Percentiles rank a stretch among this genome's conserved stretches.
Evolutionary conservation across 495 filamentous ascomycete species (phyloP).

Genomic region (Paragyromitra xinjiangensis): DNA sequence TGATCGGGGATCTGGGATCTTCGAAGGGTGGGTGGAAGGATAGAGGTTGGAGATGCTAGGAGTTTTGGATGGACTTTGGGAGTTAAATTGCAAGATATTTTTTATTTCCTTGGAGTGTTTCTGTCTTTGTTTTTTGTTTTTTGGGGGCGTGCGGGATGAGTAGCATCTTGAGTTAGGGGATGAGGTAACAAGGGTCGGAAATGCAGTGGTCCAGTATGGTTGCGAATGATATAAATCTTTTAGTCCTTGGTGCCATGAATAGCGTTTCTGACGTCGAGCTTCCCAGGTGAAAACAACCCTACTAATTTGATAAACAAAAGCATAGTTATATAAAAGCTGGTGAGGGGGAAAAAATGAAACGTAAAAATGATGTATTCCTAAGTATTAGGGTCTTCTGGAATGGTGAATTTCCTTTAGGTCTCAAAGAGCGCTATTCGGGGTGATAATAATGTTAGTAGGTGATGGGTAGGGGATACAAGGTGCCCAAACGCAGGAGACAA

Average conservation of each 20-base stretch:
- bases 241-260: conserved; percentile 12
- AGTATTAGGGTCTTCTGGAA: neutral
- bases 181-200: conserved; percentile 22
- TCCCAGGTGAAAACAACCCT: neutral
- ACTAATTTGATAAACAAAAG: neutral
- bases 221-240: conserved; percentile 33
- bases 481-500: neutral
- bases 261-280: conserved; percentile 4
- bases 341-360: neutral
- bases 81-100: conserved; percentile 49
- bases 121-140: conserved; percentile 12
- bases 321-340: too few species aligned
- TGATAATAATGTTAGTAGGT: neutral
- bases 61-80: conserved; percentile 43
- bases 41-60: conserved; percentile 34
- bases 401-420: neutral
- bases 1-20: conserved; percentile 30
- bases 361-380: neutral
- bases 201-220: neutral
- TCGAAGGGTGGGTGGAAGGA: conserved; percentile 9
- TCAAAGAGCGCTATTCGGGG: too few species aligned
- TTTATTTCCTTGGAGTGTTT: conserved; percentile 36
- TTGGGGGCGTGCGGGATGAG: neutral
- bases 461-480: neutral
- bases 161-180: conserved; percentile 19